These are phyloP conservation scores for Pinus tabuliformis DNA, from an alignment of 75 land plant species.

Conservation along the genomic window DNA sequence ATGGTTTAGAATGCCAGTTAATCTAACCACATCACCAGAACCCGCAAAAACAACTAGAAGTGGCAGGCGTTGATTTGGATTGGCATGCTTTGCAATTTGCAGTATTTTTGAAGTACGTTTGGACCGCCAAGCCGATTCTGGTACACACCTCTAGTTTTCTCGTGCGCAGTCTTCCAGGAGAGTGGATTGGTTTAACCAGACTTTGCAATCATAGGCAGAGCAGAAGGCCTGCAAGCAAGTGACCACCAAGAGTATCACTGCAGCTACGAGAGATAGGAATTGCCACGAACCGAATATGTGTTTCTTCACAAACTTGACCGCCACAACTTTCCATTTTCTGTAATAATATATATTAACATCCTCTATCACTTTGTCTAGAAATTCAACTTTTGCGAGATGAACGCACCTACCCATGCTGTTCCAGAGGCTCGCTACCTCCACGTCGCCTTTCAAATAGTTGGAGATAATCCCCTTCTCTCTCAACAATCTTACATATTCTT, in stretches of 20 bases:
- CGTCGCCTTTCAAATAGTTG: constrained; percentile 41
- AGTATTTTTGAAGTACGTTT: no score
- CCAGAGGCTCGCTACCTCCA: no score
- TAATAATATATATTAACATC: constrained; percentile 36
- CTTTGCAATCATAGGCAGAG: constrained; percentile 28
- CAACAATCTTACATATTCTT: constrained; percentile 23
- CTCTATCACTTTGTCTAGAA: constrained; percentile 42
- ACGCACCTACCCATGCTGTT: constrained; percentile 3
- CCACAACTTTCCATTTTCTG: constrained; percentile 34
- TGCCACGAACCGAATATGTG: constrained; percentile 36
- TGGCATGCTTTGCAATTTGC: no score
- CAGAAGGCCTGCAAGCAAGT: constrained; percentile 38
- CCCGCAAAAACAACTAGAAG: no score
- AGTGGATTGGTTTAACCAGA: no score
- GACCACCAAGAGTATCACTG: constrained; percentile 24
- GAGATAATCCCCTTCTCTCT: constrained; percentile 36
- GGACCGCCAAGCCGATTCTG: no score
- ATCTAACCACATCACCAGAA: no score
- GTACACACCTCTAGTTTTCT: no score
- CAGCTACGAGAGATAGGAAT: constrained; percentile 25
- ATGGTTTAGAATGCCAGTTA: no score
- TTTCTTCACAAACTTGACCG: constrained; percentile 13
- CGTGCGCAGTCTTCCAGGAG: no score
- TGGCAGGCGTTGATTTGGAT: no score
- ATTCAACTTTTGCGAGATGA: constrained; percentile 17